phyloP scores from a whole-genome alignment of 2,329 filamentous ascomycete genomes.

The Cladophialophora yegresii region DNA sequence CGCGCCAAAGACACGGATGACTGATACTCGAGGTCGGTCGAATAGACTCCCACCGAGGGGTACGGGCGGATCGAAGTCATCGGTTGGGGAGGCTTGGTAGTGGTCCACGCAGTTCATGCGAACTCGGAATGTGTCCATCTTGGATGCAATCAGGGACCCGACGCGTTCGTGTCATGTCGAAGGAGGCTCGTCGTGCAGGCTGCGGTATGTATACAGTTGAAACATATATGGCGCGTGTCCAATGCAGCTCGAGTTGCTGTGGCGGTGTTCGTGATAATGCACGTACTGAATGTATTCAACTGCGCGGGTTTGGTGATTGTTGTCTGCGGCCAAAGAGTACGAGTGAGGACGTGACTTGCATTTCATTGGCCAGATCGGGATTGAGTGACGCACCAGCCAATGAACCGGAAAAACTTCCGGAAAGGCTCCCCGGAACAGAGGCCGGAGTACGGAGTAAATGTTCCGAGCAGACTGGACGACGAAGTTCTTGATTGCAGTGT shows the following conservation, averaged over 20 bases:
- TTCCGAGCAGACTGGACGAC: too few relatives aligned
- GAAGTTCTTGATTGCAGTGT: too few relatives aligned
- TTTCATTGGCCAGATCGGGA: background rate
- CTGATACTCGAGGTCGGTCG: slow-evolving; percentile 73
- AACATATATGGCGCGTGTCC: background rate
- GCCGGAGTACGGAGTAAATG: too few relatives aligned
- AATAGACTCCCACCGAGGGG: slow-evolving; percentile 59
- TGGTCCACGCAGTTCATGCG: slow-evolving; percentile 95
- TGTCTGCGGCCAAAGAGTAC: background rate
- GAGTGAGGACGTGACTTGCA: background rate
- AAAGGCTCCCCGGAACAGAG: too few relatives aligned
- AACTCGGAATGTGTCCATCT: slow-evolving; percentile 78
- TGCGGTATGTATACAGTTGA: background rate
- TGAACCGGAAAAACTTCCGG: background rate
- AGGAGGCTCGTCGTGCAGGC: slow-evolving; percentile 11
- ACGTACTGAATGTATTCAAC: background rate
- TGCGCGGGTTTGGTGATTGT: background rate
- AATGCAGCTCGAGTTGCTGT: background rate
- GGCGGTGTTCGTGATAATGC: background rate
- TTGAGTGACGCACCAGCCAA: background rate
- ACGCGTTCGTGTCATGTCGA: slow-evolving; percentile 26
- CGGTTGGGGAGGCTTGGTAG: slow-evolving; percentile 77
- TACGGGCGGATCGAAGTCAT: slow-evolving; percentile 74
- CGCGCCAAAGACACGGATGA: slow-evolving; percentile 87
- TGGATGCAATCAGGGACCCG: slow-evolving; percentile 5